Evolutionary conservation across 1,284 basidiomycete species (phyloP).

Genomic region (Coniferiporia weirii): DNA sequence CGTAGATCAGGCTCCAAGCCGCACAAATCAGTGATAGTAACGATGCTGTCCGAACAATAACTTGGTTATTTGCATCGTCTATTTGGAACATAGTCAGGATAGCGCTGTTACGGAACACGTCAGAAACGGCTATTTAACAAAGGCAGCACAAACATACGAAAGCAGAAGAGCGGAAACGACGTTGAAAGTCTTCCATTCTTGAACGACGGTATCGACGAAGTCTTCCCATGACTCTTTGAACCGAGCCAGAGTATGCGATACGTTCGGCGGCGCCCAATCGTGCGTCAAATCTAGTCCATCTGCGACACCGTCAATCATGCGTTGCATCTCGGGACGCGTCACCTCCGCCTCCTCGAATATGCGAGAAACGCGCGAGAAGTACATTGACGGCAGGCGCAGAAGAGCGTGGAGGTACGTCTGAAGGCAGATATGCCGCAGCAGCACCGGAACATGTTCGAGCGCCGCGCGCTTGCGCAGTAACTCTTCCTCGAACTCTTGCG

Average conservation of each 20-base stretch:
- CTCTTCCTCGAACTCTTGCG: conserved; percentile 19
- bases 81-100: conserved; percentile 74
- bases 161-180: conserved; percentile 38
- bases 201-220: conserved; percentile 39
- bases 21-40: conserved; percentile 64
- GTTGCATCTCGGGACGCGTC: conserved; percentile 63
- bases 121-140: background rate
- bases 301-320: conserved; percentile 43
- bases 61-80: conserved; percentile 51
- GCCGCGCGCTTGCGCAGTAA: background rate
- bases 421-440: conserved; percentile 48
- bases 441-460: conserved; percentile 30
- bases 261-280: conserved; percentile 14
- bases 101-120: conserved; percentile 38
- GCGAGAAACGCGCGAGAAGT: conserved; percentile 66
- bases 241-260: conserved; percentile 17
- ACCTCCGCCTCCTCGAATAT: conserved; percentile 73
- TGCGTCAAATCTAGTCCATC: conserved; percentile 4
- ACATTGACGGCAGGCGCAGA: conserved; percentile 64
- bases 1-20: conserved; percentile 69
- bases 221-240: conserved; percentile 34
- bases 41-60: conserved; percentile 60
- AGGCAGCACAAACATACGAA: conserved; percentile 16
- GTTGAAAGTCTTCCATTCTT: conserved; percentile 44
- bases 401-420: conserved; percentile 59